These are phyloP conservation scores for Zygoascus biomembranicola DNA, from an alignment of 805 yeast species.

Conservation along the genomic window DNA sequence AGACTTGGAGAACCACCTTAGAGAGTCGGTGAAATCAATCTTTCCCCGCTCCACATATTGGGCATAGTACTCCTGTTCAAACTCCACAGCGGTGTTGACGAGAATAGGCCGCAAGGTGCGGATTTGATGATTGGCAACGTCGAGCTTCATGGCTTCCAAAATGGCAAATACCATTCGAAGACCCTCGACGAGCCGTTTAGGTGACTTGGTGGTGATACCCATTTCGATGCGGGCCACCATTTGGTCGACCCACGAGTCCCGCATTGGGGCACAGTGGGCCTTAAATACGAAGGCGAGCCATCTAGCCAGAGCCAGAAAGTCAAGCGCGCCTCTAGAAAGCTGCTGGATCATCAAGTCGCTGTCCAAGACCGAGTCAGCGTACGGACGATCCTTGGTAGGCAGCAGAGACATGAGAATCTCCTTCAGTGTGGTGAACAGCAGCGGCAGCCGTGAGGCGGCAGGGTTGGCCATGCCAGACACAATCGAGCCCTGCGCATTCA, in stretches of 20 bases:
- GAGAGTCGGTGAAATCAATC: slow-evolving; percentile 49
- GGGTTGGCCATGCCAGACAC: slow-evolving; percentile 11
- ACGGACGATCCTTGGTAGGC: slow-evolving; percentile 64
- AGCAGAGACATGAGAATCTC: slow-evolving; percentile 67
- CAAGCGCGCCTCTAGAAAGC: slow-evolving; percentile 52
- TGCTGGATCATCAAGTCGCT: slow-evolving; percentile 71
- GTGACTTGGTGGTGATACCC: slow-evolving; percentile 37
- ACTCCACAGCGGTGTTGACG: slow-evolving; percentile 78
- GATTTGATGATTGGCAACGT: slow-evolving; percentile 91
- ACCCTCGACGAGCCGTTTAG: slow-evolving; percentile 55
- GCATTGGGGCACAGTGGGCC: slow-evolving; percentile 92
- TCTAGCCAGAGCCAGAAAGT: slow-evolving; percentile 57
- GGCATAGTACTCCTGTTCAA: slow-evolving; percentile 72
- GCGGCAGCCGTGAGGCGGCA: slow-evolving; percentile 42
- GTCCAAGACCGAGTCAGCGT: slow-evolving; percentile 67
- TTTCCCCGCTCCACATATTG: slow-evolving; percentile 41
- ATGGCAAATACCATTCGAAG: slow-evolving; percentile 70
- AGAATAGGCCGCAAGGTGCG: slow-evolving; percentile 75
- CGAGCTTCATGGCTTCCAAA: slow-evolving; percentile 89
- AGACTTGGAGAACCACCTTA: slow-evolving; percentile 48
- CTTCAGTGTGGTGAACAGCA: slow-evolving; percentile 66
- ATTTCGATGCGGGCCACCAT: slow-evolving; percentile 53
- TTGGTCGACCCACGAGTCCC: slow-evolving; percentile 81
- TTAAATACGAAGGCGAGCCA: slow-evolving; percentile 76
- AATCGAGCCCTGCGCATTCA: neutral